phyloP scores from a whole-genome alignment of 2,329 filamentous ascomycete genomes.

The Colletotrichum scovillei region DNA sequence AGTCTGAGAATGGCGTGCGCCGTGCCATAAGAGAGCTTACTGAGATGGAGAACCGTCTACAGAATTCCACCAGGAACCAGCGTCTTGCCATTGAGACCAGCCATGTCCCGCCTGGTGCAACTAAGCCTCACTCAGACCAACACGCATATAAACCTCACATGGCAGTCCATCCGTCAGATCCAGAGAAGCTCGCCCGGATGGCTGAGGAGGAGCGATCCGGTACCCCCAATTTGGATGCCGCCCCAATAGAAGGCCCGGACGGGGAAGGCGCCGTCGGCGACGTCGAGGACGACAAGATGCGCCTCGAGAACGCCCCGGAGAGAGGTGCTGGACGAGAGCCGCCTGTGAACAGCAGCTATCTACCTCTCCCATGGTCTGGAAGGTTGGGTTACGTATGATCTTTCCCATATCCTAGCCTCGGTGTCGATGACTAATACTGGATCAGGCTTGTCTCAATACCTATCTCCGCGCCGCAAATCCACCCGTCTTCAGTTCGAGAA shows the following conservation, averaged over 20 bases:
- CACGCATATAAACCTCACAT: not conserved
- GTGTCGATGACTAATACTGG: not conserved
- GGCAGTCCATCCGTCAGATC: not conserved
- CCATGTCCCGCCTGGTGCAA: slow-evolving; percentile 37
- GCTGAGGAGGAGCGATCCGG: slow-evolving; percentile 21
- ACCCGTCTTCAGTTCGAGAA: slow-evolving; percentile 89
- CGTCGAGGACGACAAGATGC: slow-evolving; percentile 28
- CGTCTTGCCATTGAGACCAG: slow-evolving; percentile 59
- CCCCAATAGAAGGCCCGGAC: slow-evolving; percentile 39
- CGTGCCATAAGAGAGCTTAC: slow-evolving; percentile 57
- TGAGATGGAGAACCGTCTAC: slow-evolving; percentile 61
- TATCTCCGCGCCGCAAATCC: slow-evolving; percentile 86
- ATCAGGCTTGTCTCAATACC: slow-evolving; percentile 87
- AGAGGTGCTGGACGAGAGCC: slow-evolving; percentile 68
- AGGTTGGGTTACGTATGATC: slow-evolving; percentile 83
- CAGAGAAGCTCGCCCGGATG: slow-evolving; percentile 20
- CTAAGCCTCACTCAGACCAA: not conserved
- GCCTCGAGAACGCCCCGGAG: slow-evolving; percentile 42
- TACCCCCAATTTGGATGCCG: slow-evolving; percentile 34
- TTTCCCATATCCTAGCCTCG: not conserved
- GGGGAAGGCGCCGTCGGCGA: slow-evolving; percentile 39
- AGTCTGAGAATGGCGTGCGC: slow-evolving; percentile 45
- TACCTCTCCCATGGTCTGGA: slow-evolving; percentile 92
- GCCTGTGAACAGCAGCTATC: slow-evolving; percentile 82
- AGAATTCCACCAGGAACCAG: slow-evolving; percentile 56